These are phyloP conservation scores for Nemania sp. DNA, from an alignment of 2,329 filamentous ascomycete genomes.

Conservation along the genomic window DNA sequence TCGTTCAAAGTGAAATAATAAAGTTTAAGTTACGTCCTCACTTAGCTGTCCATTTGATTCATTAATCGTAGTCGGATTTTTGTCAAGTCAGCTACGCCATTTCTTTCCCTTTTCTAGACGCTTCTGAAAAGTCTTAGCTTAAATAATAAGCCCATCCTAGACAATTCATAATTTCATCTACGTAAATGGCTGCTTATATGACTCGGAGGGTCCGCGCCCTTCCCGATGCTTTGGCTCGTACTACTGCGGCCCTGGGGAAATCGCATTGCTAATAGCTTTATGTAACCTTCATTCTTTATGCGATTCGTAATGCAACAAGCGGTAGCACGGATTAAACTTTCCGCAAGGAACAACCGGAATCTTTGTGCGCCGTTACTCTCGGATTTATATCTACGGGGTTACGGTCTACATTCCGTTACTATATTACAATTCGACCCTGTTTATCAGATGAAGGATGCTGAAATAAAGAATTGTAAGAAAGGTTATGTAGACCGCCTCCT, in stretches of 20 bases:
- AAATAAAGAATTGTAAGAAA: neutral
- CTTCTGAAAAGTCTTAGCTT: neutral
- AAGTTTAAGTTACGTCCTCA: too few species aligned
- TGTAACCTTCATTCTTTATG: neutral
- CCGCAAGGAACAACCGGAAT: slow-evolving; percentile 10
- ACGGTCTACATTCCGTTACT: neutral
- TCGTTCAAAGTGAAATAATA: too few species aligned
- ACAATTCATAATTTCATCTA: neutral
- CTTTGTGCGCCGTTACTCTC: slow-evolving; percentile 14
- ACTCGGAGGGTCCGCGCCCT: slow-evolving; percentile 27
- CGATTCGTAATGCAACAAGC: neutral
- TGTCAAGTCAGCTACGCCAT: neutral
- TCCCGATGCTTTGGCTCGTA: slow-evolving; percentile 10
- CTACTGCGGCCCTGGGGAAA: neutral
- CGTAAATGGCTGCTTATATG: slow-evolving; percentile 36
- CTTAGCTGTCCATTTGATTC: too few species aligned
- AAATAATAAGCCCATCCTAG: neutral
- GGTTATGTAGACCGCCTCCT: neutral
- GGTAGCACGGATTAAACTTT: neutral
- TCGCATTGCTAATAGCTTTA: neutral
- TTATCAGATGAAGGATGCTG: slow-evolving; percentile 10
- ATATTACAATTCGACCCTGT: neutral
- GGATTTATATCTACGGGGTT: slow-evolving; percentile 2
- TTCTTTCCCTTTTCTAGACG: neutral
- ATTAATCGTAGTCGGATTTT: neutral